Evolutionary conservation across 306 rosid species (phyloP), one percentile per base, ranked within the genome.

Genomic region (Ochetophila trinervis): DNA sequence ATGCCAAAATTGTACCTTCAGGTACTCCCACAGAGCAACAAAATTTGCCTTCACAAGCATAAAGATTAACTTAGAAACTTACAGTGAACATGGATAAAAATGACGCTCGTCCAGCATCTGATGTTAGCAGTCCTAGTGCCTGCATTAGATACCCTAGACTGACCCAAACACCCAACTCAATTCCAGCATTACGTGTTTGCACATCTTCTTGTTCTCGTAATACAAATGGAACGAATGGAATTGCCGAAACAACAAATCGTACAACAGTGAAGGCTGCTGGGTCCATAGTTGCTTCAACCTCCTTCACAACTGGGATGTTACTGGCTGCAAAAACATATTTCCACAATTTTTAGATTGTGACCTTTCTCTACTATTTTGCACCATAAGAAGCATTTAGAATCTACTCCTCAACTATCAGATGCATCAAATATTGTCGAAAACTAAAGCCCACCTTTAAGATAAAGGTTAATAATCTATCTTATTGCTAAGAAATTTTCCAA

Each of bases 151-250:
- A 89, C 40, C 96, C 96, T 51, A 86, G 63, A 80, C 96, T 84
- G 74, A 78, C 88, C 96, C 92, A 89, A 60, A 84, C 70, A 48
- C 96, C 96, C 83, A 89, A 82, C 78, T 89, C 96, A 59, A 89
- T 65, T 53, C 96, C 96, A 17, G 92, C 85, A 66, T 86, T 78
- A 24, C 92, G 81, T 23, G 76, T 84, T 20, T 16, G 20, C 64
- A 60, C 68, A 74, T 89, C 88, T 30, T 67, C 66, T 69, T 75
- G 65, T 66, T 76, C 82, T 74, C 44, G 74, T 54, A 78, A 64
- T 6, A 86, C 80, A 73, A 86, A 86, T 37, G 96, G 96, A 58
- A 80, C 53, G 68, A 89, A 89, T 35, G 90, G 90, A 62, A 86
- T 70, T 50, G 85, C 88, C 48, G 96, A 63, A 35, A 80, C 63